A percentile compares a stretch with the other conserved stretches of the same genome.
These are phyloP conservation scores for Pseudisothecium myosuroides DNA, from an alignment of 225 moss, liverwort and hornwort genomes.

Conservation along the genomic window DNA sequence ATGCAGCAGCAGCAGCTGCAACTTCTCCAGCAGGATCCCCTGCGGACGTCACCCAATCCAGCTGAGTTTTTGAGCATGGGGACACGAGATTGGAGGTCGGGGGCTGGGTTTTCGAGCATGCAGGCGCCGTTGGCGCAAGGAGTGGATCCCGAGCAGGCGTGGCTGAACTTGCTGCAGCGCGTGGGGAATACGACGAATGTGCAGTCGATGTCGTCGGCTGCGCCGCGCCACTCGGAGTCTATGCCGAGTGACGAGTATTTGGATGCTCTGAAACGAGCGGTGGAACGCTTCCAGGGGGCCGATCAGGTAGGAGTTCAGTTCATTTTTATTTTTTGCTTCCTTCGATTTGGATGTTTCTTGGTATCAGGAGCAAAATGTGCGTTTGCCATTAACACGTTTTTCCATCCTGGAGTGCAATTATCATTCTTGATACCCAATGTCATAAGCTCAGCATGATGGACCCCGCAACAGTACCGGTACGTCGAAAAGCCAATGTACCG, in stretches of 20 bases:
- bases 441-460: neutral
- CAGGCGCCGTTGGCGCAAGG: constrained; percentile 9
- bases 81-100: constrained; percentile 6
- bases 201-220: neutral
- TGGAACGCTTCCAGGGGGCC: constrained; percentile 22
- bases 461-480: neutral
- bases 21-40: neutral
- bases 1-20: neutral
- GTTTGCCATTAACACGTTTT: neutral
- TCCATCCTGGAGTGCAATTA: neutral
- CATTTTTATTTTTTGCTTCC: too few relatives aligned
- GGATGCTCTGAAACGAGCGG: constrained; percentile 18
- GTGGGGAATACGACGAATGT: constrained; percentile 6
- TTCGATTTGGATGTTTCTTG: neutral
- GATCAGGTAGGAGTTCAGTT: constrained; percentile 17
- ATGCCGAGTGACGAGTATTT: constrained; percentile 7
- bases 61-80: constrained; percentile 1
- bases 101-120: neutral
- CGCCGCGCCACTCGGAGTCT: neutral
- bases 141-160: constrained; percentile 23
- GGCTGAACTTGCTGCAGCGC: constrained; percentile 27
- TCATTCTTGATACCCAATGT: neutral
- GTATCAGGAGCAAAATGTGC: neutral
- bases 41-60: neutral
- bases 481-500: neutral